A percentile compares a stretch with the other conserved stretches of the same genome.
Conservation (phyloP, 495 filamentous ascomycete genomes). For the Penicillium longicatenatum region DNA sequence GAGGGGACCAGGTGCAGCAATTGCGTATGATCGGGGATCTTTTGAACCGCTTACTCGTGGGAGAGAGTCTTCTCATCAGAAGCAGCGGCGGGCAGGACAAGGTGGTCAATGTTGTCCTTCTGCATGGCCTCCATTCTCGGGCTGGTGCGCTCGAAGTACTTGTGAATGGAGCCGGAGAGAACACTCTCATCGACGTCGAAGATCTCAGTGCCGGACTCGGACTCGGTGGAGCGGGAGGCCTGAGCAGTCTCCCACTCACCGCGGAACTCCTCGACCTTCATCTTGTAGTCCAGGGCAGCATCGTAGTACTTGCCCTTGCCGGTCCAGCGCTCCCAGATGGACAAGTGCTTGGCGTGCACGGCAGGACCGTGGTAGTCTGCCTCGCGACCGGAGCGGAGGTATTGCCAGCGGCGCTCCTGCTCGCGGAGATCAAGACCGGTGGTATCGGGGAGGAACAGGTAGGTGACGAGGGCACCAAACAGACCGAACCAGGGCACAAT, state of each 20-base stretch:
- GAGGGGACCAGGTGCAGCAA: not conserved
- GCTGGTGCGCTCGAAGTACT: constrained; percentile 49
- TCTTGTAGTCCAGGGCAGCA: constrained; percentile 70
- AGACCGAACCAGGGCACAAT: constrained; percentile 92
- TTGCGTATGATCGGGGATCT: not conserved
- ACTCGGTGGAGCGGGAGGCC: constrained; percentile 43
- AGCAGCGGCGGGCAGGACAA: constrained; percentile 20
- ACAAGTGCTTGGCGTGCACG: constrained; percentile 80
- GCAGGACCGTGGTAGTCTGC: constrained; percentile 85
- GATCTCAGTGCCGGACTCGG: constrained; percentile 23
- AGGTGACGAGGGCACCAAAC: constrained; percentile 73
- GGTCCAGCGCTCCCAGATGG: constrained; percentile 62
- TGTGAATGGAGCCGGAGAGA: constrained; percentile 40
- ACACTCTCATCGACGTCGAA: constrained; percentile 39
- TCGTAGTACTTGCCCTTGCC: constrained; percentile 77
- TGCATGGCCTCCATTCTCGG: constrained; percentile 45
- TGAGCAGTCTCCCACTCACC: constrained; percentile 61
- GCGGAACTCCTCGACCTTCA: constrained; percentile 77
- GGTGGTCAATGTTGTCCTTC: constrained; percentile 23
- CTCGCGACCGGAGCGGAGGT: constrained; percentile 70
- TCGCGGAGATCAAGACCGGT: constrained; percentile 91
- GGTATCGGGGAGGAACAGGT: constrained; percentile 82
- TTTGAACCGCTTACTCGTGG: constrained; percentile 15
- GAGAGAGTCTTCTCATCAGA: constrained; percentile 19
- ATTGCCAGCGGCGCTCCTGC: constrained; percentile 84